These are phyloP conservation scores for Hibiscus mutabilis DNA, from an alignment of 345 rosid genomes.

Conservation along the genomic window DNA sequence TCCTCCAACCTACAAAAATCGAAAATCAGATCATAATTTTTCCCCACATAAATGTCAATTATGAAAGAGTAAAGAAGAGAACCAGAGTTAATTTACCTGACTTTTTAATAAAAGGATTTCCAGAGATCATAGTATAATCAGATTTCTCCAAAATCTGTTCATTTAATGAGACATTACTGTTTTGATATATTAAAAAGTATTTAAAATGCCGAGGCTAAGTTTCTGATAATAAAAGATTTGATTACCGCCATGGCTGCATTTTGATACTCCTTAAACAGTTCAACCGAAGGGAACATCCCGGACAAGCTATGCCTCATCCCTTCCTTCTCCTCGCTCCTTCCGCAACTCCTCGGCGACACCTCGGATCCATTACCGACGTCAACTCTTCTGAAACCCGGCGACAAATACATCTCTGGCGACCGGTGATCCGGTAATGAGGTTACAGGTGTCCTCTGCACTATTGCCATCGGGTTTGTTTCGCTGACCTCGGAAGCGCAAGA, in stretches of 20 bases:
- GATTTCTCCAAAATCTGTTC: conserved; percentile 82
- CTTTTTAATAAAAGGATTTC: conserved; percentile 79
- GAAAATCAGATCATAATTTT: neutral
- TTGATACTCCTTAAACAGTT: conserved; percentile 82
- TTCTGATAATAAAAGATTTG: neutral
- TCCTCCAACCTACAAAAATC: conserved; percentile 77
- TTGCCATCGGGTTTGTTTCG: conserved; percentile 46
- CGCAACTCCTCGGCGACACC: conserved; percentile 33
- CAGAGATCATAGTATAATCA: conserved; percentile 82
- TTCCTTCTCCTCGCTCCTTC: conserved; percentile 36
- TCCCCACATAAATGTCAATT: conserved; percentile 4
- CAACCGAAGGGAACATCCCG: conserved; percentile 78
- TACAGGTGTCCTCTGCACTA: conserved; percentile 41
- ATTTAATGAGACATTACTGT: conserved; percentile 10
- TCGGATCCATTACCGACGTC: conserved; percentile 25
- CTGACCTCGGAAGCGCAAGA: conserved; percentile 38
- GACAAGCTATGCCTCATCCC: conserved; percentile 60
- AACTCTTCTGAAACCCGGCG: conserved; percentile 53
- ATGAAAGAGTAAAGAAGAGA: neutral
- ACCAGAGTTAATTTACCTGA: conserved; percentile 43
- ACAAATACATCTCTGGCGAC: conserved; percentile 65
- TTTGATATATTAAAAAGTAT: neutral
- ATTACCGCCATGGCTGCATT: conserved; percentile 88
- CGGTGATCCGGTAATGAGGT: conserved; percentile 12
- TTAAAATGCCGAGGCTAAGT: neutral